These are phyloP conservation scores for Rhexocercosporidium sp. DNA, from an alignment of 2,329 filamentous ascomycete genomes.

Conservation along the genomic window DNA sequence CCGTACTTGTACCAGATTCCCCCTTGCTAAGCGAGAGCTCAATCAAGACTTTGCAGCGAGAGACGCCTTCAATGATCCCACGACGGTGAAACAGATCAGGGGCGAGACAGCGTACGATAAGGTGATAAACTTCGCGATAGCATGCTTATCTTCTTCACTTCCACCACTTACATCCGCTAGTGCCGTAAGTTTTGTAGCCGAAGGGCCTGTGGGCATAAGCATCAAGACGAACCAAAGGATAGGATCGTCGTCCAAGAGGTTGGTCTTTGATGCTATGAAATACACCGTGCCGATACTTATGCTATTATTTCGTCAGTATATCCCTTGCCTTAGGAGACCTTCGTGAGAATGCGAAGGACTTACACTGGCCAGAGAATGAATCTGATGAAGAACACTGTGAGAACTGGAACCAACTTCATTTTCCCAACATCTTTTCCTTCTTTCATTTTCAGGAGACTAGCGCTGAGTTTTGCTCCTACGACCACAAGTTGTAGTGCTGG, in stretches of 20 bases:
- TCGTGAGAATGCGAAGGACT: conserved; percentile 9
- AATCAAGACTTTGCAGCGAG: conserved; percentile 19
- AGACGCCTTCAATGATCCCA: conserved; percentile 42
- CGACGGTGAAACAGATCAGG: conserved; percentile 44
- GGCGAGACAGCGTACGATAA: conserved; percentile 46
- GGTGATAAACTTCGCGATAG: conserved; percentile 49
- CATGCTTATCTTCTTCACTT: conserved; percentile 45
- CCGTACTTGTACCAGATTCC: neutral
- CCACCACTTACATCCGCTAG: conserved; percentile 49
- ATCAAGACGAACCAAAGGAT: conserved; percentile 92
- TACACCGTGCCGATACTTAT: conserved; percentile 61
- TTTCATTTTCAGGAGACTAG: conserved; percentile 55
- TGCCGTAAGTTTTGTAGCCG: conserved; percentile 52
- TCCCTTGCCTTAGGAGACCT: neutral
- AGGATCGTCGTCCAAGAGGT: conserved; percentile 73
- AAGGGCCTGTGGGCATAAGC: conserved; percentile 52
- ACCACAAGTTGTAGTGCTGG: conserved; percentile 68
- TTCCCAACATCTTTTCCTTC: conserved; percentile 47
- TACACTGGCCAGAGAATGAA: conserved; percentile 61
- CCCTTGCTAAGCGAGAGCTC: neutral
- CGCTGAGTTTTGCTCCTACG: conserved; percentile 66
- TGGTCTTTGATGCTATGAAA: conserved; percentile 62
- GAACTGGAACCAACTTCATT: conserved; percentile 54
- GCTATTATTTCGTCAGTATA: conserved; percentile 10
- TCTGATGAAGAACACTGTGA: conserved; percentile 57